Percentiles rank a stretch among this genome's conserved stretches.
These are phyloP conservation scores for Mucor saturninus DNA, from an alignment of 371 early-diverging fungal genomes.

Conservation along the genomic window DNA sequence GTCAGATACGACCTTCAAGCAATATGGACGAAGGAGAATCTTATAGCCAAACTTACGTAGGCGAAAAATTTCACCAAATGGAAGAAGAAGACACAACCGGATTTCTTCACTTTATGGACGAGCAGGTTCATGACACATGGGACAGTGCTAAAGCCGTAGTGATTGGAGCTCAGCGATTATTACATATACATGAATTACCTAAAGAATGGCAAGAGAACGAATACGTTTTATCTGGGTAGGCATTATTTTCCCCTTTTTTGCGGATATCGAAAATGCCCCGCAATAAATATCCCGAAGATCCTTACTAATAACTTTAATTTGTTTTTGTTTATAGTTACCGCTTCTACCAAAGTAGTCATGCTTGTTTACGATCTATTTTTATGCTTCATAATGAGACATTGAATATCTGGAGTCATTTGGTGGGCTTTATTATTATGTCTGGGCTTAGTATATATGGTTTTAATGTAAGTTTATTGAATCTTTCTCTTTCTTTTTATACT, in stretches of 20 bases:
- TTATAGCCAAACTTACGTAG: conserved; percentile 6
- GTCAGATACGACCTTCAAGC: conserved; percentile 11
- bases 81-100: conserved; percentile 42
- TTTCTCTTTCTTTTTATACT: not conserved
- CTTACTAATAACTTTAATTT: not conserved
- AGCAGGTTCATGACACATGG: conserved; percentile 51
- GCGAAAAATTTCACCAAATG: conserved; percentile 30
- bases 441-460: conserved; percentile 60
- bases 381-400: conserved; percentile 73
- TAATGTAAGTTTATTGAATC: conserved; percentile 34
- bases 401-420: conserved; percentile 75
- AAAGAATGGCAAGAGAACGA: conserved; percentile 68
- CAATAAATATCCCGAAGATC: not conserved
- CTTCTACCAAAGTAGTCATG: conserved; percentile 29
- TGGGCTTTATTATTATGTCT: conserved; percentile 65
- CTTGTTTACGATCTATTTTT: conserved; percentile 67
- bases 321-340: conserved; percentile 24
- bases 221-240: conserved; percentile 58
- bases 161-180: conserved; percentile 58
- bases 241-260: not conserved
- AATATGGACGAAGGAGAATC: not conserved
- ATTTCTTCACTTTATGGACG: conserved; percentile 41
- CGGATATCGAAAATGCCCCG: conserved; percentile 10
- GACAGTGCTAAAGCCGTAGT: conserved; percentile 56
- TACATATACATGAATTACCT: conserved; percentile 63